Percentiles rank a stretch among this genome's conserved stretches.
Evolutionary conservation across 2,329 filamentous ascomycete species (phyloP).

Genomic region (Cordyceps cateniannulata): DNA sequence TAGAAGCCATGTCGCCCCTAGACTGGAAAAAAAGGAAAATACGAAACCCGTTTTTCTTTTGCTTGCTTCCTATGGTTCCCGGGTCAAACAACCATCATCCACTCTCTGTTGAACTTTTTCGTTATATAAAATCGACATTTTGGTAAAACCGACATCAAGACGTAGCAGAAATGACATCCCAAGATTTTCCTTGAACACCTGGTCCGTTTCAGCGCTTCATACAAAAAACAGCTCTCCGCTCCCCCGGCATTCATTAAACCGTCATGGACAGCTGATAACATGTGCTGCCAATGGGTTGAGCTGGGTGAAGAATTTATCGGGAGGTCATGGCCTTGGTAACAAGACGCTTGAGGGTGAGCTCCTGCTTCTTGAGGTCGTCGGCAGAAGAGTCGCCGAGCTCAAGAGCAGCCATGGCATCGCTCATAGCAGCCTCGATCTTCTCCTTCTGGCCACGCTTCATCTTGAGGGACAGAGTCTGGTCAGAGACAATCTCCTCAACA

Average conservation of each 20-base stretch:
- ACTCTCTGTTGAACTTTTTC: constrained; percentile 11
- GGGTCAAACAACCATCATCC: background rate
- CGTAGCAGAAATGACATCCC: constrained; percentile 5
- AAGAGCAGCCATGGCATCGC: constrained; percentile 94
- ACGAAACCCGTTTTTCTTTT: constrained; percentile 31
- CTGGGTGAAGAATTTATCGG: constrained; percentile 51
- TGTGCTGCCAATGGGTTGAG: background rate
- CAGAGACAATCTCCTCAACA: constrained; percentile 97
- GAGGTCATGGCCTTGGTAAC: constrained; percentile 98
- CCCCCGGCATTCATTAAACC: constrained; percentile 6
- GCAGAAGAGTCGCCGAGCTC: constrained; percentile 88
- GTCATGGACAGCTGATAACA: background rate
- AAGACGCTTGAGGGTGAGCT: constrained; percentile 92
- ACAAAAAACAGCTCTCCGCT: constrained; percentile 11
- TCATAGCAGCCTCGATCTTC: constrained; percentile 96
- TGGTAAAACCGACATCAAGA: constrained; percentile 8
- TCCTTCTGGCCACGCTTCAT: constrained; percentile 99
- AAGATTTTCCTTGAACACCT: constrained; percentile 13
- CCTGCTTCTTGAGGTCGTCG: constrained; percentile 99
- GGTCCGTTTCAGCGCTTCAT: constrained; percentile 14
- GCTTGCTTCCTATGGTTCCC: constrained; percentile 17
- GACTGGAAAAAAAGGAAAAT: constrained; percentile 24
- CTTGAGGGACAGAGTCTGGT: constrained; percentile 92
- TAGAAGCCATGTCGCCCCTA: constrained; percentile 15
- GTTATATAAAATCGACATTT: constrained; percentile 13